Percentiles rank a stretch among this genome's conserved stretches.
phyloP scores from a whole-genome alignment of 345 rosid genomes.

The Raphanus raphanistrum region DNA sequence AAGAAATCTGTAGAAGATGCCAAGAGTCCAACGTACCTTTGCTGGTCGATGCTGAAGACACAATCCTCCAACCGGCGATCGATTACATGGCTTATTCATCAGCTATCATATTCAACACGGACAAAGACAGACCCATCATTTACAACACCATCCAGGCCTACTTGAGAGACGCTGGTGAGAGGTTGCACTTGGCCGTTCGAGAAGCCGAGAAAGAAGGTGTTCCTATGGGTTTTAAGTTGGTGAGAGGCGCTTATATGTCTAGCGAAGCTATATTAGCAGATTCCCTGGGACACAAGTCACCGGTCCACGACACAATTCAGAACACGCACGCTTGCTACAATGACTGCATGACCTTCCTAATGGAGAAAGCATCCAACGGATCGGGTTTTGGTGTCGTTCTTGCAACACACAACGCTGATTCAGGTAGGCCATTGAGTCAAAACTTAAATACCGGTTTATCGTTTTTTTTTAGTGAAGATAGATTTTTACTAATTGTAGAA shows the following conservation, averaged over 20 bases:
- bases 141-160: conserved; percentile 81
- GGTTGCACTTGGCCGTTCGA: conserved; percentile 51
- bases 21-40: conserved; percentile 55
- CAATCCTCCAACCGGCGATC: conserved; percentile 74
- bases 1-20: conserved; percentile 56
- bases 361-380: conserved; percentile 58
- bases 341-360: conserved; percentile 68
- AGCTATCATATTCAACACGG: conserved; percentile 49
- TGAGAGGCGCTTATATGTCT: conserved; percentile 89
- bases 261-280: conserved; percentile 62
- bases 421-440: conserved; percentile 45
- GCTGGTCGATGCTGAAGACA: conserved; percentile 77
- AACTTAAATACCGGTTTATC: not conserved
- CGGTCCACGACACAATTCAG: conserved; percentile 66
- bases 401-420: conserved; percentile 89
- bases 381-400: conserved; percentile 60
- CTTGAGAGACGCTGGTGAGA: conserved; percentile 73
- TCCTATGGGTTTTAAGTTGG: conserved; percentile 75
- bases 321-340: conserved; percentile 80
- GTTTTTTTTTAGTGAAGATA: not conserved
- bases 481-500: not conserved
- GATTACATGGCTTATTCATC: conserved; percentile 76
- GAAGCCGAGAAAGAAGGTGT: conserved; percentile 62
- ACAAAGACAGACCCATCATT: conserved; percentile 49
- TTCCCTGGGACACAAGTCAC: conserved; percentile 69